These are phyloP conservation scores for Neofusicoccum laricinum DNA, from an alignment of 2,329 filamentous ascomycete species.

Conservation along the genomic window DNA sequence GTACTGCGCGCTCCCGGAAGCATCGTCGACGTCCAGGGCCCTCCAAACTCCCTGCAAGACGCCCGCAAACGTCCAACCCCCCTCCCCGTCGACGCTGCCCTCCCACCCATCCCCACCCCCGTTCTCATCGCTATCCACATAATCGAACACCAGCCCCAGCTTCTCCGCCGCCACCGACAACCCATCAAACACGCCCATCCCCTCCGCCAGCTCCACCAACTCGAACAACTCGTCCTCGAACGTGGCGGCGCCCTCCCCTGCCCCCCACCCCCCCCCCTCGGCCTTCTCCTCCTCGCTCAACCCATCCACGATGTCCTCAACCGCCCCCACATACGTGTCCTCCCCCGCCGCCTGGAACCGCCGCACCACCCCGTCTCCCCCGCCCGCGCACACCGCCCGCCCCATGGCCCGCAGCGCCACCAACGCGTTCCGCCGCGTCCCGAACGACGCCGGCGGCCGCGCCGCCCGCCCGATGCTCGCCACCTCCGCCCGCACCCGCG, in stretches of 20 bases:
- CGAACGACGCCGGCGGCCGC: not conserved
- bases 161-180: not conserved
- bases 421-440: not conserved
- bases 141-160: not conserved
- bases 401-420: not conserved
- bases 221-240: not conserved
- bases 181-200: not conserved
- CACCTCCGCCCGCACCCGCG: not conserved
- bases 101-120: not conserved
- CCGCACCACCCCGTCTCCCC: not conserved
- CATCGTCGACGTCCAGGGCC: not conserved
- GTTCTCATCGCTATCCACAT: not conserved
- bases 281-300: not conserved
- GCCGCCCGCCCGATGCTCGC: not conserved
- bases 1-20: not conserved
- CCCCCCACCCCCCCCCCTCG: not conserved
- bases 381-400: not conserved
- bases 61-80: not conserved
- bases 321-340: not conserved
- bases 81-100: not conserved
- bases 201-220: not conserved
- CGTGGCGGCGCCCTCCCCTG: not conserved
- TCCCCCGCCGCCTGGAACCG: not conserved
- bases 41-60: not conserved
- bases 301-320: not conserved